Percentiles rank a stretch among this genome's conserved stretches.
Evolutionary conservation across 2,329 filamentous ascomycete species (phyloP).

Genomic region (Corinectria fuckeliana): DNA sequence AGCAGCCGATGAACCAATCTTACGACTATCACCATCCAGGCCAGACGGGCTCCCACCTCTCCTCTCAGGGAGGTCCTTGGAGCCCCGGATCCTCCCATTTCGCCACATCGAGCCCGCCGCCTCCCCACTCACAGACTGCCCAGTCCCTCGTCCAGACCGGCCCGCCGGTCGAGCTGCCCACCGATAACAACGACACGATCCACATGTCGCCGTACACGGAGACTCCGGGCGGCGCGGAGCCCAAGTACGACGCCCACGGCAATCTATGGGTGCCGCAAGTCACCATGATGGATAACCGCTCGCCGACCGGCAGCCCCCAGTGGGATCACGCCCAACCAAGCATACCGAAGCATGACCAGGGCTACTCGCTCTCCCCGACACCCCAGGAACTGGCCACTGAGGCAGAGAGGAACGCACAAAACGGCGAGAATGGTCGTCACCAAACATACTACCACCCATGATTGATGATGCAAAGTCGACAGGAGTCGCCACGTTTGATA

Average conservation of each 20-base stretch:
- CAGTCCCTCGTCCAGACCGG: conserved; percentile 27
- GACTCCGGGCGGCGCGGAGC: conserved; percentile 24
- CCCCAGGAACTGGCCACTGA: conserved; percentile 35
- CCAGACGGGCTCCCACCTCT: conserved; percentile 29
- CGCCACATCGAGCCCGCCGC: conserved; percentile 26
- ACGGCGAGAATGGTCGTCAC: conserved; percentile 22
- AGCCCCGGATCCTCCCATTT: conserved; percentile 36
- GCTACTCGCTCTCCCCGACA: conserved; percentile 25
- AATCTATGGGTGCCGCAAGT: conserved; percentile 45
- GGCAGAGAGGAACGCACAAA: conserved; percentile 22
- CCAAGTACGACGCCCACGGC: conserved; percentile 42
- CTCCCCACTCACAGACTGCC: conserved; percentile 25
- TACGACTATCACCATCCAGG: conserved; percentile 36
- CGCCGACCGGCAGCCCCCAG: conserved; percentile 25
- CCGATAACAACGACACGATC: conserved; percentile 18
- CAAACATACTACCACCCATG: conserved; percentile 38
- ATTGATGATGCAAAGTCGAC: neutral
- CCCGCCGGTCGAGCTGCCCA: conserved; percentile 40
- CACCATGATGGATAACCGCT: conserved; percentile 39
- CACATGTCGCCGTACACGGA: conserved; percentile 25
- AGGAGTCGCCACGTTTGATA: neutral
- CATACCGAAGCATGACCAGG: conserved; percentile 26
- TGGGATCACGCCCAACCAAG: conserved; percentile 26
- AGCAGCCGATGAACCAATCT: conserved; percentile 35
- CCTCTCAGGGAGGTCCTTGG: conserved; percentile 31